Conservation (phyloP, 192 early-diverging fungal genomes). For the Podila epigama region DNA sequence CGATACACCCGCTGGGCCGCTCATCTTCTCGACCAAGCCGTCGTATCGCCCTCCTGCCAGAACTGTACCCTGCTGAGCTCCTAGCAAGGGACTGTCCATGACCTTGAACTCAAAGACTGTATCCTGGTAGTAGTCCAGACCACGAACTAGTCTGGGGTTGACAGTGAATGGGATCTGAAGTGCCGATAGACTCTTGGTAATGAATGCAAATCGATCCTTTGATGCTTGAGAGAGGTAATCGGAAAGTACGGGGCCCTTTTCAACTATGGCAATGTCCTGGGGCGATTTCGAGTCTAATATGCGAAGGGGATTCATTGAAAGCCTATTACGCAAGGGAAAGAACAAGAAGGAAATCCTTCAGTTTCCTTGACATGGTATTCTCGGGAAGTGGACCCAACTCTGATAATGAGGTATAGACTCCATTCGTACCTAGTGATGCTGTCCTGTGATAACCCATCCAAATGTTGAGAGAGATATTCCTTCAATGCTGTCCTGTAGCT, state of each 20-base stretch:
- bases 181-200: constrained; percentile 49
- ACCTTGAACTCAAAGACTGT: constrained; percentile 72
- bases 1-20: constrained; percentile 56
- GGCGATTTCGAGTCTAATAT: constrained; percentile 70
- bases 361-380: neutral
- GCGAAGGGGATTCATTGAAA: constrained; percentile 66
- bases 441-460: constrained; percentile 54
- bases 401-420: neutral
- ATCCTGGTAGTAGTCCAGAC: constrained; percentile 76
- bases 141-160: constrained; percentile 64
- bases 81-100: constrained; percentile 44
- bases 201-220: constrained; percentile 53
- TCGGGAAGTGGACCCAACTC: too few relatives aligned
- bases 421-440: constrained; percentile 52
- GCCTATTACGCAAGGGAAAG: constrained; percentile 10
- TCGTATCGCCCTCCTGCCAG: constrained; percentile 76
- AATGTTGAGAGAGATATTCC: constrained; percentile 53
- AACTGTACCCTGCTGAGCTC: constrained; percentile 67
- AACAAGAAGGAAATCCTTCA: neutral
- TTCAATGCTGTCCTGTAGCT: constrained; percentile 54
- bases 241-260: constrained; percentile 48
- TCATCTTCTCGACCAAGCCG: constrained; percentile 60
- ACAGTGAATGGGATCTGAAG: constrained; percentile 60
- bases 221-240: constrained; percentile 54
- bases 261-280: constrained; percentile 51